A percentile compares a stretch with the other conserved stretches of the same genome.
phyloP scores from a whole-genome alignment of 768 basidiomycete genomes.

The Hortiboletus campestris region DNA sequence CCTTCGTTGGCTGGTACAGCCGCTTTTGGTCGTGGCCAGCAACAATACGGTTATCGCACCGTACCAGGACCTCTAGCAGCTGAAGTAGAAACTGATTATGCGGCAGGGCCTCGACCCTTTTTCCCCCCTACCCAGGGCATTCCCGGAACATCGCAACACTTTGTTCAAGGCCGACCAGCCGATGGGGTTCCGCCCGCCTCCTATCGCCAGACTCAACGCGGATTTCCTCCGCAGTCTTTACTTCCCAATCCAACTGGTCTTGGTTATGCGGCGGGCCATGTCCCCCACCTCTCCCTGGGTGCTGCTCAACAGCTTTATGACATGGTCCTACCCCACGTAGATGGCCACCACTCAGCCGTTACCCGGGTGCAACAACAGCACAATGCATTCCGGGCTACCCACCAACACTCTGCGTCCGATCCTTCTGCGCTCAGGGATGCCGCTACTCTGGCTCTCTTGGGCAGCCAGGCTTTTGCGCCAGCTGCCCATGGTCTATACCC shows the following conservation, averaged over 20 bases:
- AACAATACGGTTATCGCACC: slow-evolving; percentile 51
- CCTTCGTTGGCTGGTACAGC: slow-evolving; percentile 61
- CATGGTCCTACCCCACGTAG: slow-evolving; percentile 59
- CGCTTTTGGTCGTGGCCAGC: slow-evolving; percentile 49
- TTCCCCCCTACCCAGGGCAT: slow-evolving; percentile 42
- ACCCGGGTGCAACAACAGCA: slow-evolving; percentile 79
- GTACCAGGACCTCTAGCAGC: slow-evolving; percentile 30
- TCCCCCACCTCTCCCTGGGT: slow-evolving; percentile 68
- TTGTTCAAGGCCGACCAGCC: slow-evolving; percentile 49
- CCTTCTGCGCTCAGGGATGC: slow-evolving; percentile 75
- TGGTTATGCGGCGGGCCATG: slow-evolving; percentile 52
- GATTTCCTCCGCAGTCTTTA: slow-evolving; percentile 54
- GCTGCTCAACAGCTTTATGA: slow-evolving; percentile 78
- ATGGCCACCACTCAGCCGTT: slow-evolving; percentile 62
- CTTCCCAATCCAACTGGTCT: slow-evolving; percentile 54
- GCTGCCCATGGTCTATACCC: slow-evolving; percentile 56
- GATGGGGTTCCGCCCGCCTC: slow-evolving; percentile 45
- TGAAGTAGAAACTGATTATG: slow-evolving; percentile 50
- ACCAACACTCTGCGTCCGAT: slow-evolving; percentile 83
- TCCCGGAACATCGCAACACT: slow-evolving; percentile 44
- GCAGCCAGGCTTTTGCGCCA: slow-evolving; percentile 49
- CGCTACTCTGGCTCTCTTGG: slow-evolving; percentile 61
- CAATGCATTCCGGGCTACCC: slow-evolving; percentile 66
- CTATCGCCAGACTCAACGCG: slow-evolving; percentile 65
- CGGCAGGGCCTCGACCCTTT: slow-evolving; percentile 55